These are phyloP conservation scores for Magnaporthiopsis incrustans DNA, from an alignment of 2,329 filamentous ascomycete genomes.

Conservation along the genomic window DNA sequence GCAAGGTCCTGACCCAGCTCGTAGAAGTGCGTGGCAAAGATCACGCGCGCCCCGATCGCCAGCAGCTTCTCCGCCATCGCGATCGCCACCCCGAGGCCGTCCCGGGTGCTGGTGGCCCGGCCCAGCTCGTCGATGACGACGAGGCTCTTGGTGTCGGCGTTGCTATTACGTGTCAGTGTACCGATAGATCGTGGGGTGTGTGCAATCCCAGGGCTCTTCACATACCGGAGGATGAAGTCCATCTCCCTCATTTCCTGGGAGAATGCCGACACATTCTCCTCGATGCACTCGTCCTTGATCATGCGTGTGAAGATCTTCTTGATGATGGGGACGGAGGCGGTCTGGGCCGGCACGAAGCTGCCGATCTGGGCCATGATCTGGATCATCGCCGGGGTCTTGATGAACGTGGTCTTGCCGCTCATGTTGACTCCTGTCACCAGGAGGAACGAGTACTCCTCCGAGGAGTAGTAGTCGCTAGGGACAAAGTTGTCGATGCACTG, in stretches of 20 bases:
- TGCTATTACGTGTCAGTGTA: constrained; percentile 32
- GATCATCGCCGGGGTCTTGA: constrained; percentile 74
- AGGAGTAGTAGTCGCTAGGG: constrained; percentile 85
- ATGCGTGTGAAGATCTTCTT: constrained; percentile 82
- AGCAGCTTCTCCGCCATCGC: constrained; percentile 85
- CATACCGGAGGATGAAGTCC: constrained; percentile 71
- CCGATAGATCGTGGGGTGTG: neutral
- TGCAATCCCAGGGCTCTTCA: neutral
- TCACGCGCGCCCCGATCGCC: constrained; percentile 69
- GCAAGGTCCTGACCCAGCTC: constrained; percentile 49
- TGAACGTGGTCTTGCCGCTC: constrained; percentile 96
- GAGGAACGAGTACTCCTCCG: constrained; percentile 74
- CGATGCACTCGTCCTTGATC: constrained; percentile 78
- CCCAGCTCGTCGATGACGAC: constrained; percentile 89
- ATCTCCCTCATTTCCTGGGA: constrained; percentile 94
- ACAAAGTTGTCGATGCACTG: constrained; percentile 51
- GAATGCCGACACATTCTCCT: constrained; percentile 89
- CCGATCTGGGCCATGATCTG: constrained; percentile 92
- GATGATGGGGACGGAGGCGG: constrained; percentile 72
- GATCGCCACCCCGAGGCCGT: constrained; percentile 82
- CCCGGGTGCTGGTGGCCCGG: constrained; percentile 78
- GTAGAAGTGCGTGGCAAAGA: constrained; percentile 90
- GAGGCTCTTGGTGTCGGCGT: constrained; percentile 68
- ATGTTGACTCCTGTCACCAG: constrained; percentile 96
- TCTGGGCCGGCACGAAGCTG: constrained; percentile 79